Evolutionary conservation across 768 basidiomycete genomes (phyloP).

Genomic region (Lepiota venenata): DNA sequence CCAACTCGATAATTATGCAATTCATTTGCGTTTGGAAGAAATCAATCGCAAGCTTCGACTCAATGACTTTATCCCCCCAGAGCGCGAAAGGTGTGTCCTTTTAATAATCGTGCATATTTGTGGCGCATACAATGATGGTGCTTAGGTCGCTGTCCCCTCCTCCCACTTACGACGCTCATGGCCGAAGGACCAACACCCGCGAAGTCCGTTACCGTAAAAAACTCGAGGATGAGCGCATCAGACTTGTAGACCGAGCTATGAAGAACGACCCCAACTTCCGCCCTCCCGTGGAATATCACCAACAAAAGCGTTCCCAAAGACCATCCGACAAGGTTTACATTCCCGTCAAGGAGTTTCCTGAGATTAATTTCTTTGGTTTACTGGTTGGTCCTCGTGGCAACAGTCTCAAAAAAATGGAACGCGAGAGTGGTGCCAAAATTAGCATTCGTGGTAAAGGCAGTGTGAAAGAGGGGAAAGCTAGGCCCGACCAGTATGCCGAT

Average conservation of each 20-base stretch:
- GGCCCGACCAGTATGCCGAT: constrained; percentile 91
- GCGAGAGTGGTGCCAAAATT: constrained; percentile 97
- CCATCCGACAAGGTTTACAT: constrained; percentile 99
- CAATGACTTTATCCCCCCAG: constrained; percentile 95
- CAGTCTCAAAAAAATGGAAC: constrained; percentile 99
- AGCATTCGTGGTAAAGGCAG: constrained; percentile 97
- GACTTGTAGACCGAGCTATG: constrained; percentile 93
- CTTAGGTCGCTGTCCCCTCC: constrained; percentile 91
- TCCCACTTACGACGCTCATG: constrained; percentile 95
- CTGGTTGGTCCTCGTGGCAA: constrained; percentile 98
- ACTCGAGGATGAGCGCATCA: constrained; percentile 87
- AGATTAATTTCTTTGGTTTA: constrained; percentile 99
- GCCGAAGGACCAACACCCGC: constrained; percentile 96
- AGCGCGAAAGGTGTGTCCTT: constrained; percentile 76
- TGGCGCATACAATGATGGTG: constrained; percentile 24
- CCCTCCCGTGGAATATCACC: constrained; percentile 94
- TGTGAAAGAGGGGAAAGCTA: constrained; percentile 97
- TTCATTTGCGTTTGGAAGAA: constrained; percentile 93
- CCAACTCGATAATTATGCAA: constrained; percentile 97
- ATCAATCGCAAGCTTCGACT: constrained; percentile 92
- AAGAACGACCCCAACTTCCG: constrained; percentile 98
- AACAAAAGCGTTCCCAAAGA: constrained; percentile 89
- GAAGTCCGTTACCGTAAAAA: constrained; percentile 98
- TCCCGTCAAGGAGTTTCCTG: constrained; percentile 98
- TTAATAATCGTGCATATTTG: background rate